Evolutionary conservation across 2,329 filamentous ascomycete species (phyloP).

Genomic region (Aspergillus viridinutans): DNA sequence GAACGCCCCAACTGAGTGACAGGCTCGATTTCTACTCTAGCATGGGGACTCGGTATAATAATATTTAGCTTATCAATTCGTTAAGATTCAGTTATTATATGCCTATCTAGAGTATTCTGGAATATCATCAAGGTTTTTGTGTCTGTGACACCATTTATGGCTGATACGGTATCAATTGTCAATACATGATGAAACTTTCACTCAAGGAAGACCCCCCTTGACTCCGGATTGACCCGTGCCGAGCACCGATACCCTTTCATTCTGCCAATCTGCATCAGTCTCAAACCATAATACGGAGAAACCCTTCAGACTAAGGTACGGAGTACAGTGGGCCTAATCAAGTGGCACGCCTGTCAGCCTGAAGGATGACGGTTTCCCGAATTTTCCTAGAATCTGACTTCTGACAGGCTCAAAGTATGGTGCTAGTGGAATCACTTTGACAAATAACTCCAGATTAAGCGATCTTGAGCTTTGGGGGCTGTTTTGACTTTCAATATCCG

Average conservation of each 20-base stretch:
- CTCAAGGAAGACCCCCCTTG: not conserved
- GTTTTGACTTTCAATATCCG: not conserved
- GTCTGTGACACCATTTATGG: not conserved
- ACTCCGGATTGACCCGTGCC: not conserved
- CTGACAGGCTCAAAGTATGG: not conserved
- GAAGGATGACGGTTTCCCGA: not conserved
- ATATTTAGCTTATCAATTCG: not conserved
- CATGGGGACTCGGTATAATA: not conserved
- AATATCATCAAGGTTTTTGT: not conserved
- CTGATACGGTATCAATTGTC: not conserved
- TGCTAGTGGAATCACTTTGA: not conserved
- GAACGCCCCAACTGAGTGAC: too few relatives aligned
- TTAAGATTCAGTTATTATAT: not conserved
- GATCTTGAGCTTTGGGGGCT: not conserved
- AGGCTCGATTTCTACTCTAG: not conserved
- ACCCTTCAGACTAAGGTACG: not conserved
- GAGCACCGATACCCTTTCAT: not conserved
- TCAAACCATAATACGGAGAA: not conserved
- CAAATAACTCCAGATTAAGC: conserved; percentile 1
- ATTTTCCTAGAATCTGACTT: not conserved
- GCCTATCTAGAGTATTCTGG: not conserved
- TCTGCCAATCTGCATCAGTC: too few relatives aligned
- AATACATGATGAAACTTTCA: not conserved
- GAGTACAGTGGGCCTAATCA: not conserved
- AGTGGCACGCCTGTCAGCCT: not conserved